Conservation (phyloP, 2,329 filamentous ascomycete genomes). For the Pseudogymnoascus sp. region DNA sequence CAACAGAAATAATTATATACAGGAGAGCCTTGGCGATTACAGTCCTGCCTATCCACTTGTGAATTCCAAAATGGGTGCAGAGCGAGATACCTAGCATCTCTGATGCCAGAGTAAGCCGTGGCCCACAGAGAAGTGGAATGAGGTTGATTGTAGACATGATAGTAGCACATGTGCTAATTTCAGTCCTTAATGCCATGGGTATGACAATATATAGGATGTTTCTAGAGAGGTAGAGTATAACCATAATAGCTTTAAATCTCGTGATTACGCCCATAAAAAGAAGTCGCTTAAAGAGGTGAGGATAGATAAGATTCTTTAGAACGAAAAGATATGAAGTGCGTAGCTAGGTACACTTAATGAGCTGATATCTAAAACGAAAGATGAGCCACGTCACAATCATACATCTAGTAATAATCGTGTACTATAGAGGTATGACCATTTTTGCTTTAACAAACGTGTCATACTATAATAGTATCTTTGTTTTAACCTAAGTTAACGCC, state of each 20-base stretch:
- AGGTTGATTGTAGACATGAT: slow-evolving; percentile 14
- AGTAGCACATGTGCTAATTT: slow-evolving; percentile 12
- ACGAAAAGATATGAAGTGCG: slow-evolving; percentile 9
- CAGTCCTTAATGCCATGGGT: slow-evolving; percentile 6
- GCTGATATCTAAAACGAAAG: slow-evolving; percentile 9
- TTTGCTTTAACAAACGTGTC: background rate
- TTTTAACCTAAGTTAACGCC: slow-evolving; percentile 9
- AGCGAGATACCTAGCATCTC: slow-evolving; percentile 12
- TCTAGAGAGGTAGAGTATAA: slow-evolving; percentile 6
- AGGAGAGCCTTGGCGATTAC: slow-evolving; percentile 9
- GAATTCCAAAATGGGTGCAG: slow-evolving; percentile 1
- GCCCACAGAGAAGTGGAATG: slow-evolving; percentile 14
- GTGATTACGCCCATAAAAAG: slow-evolving; percentile 14
- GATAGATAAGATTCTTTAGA: slow-evolving; percentile 13
- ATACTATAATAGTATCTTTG: slow-evolving; percentile 7
- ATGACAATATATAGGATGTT: slow-evolving; percentile 10
- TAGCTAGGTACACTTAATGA: slow-evolving; percentile 6
- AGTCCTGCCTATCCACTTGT: slow-evolving; percentile 11
- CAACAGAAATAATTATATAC: slow-evolving; percentile 6
- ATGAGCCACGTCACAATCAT: slow-evolving; percentile 13
- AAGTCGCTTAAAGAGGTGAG: slow-evolving; percentile 12
- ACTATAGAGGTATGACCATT: slow-evolving; percentile 12
- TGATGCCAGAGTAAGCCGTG: slow-evolving; percentile 7
- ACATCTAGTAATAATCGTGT: slow-evolving; percentile 12
- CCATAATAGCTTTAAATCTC: slow-evolving; percentile 8